Base-by-base conservation (phyloP, 139 green algal species). In the Auxenochlorella pyrenoidosa region DNA sequence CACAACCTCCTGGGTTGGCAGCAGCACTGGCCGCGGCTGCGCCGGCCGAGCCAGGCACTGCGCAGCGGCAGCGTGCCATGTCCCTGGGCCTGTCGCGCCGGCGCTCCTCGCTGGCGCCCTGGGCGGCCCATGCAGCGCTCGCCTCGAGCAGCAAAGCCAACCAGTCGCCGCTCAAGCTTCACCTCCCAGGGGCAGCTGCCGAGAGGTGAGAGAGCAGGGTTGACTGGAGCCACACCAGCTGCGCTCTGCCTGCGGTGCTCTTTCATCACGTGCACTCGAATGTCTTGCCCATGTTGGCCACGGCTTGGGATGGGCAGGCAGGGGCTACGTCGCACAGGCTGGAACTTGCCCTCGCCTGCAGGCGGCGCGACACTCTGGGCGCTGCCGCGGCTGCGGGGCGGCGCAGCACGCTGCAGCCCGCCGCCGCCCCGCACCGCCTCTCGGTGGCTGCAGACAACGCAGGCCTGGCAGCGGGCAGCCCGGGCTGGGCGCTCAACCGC, bases 31-130 rank as follows among this genome's bases (percentile, higher is more conserved):
- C 82, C 0, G 66, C 88, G 63, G 88, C 70, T 8, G 87, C 82
- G 22, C 51, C 60, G 38, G 51, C 70, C 2, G 54, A 63, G 16
- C 85, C 44, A 2, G 73, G 75, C 54, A 90, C 76, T 32, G 41
- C 75, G 8, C 24, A 51, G 65, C 58, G 76, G 3, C 70, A 70
- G 60, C 75, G 72, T 1, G 13, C 72, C 30, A 89, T 89, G 83
- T 88, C 88, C 1, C 84, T 91, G 41, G 88, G 88, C 22, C 70
- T 91, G 58, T 91, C 88, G 8, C 88, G 88, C n/a, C 80, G 88
- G 12, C 71, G 84, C 32, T 86, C 88, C n/a, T 77, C 88, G 1
- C 34, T 91, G 83, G 66, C 60, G 36, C 34, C 80, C 63, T 85
- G 80, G 80, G 59, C 81, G 43, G 24, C 84, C 19, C 77, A 78